Evolutionary conservation across 2,329 filamentous ascomycete species (phyloP), one percentile per base, ranked within the genome.

Genomic region (Macroventuria anomochaeta): DNA sequence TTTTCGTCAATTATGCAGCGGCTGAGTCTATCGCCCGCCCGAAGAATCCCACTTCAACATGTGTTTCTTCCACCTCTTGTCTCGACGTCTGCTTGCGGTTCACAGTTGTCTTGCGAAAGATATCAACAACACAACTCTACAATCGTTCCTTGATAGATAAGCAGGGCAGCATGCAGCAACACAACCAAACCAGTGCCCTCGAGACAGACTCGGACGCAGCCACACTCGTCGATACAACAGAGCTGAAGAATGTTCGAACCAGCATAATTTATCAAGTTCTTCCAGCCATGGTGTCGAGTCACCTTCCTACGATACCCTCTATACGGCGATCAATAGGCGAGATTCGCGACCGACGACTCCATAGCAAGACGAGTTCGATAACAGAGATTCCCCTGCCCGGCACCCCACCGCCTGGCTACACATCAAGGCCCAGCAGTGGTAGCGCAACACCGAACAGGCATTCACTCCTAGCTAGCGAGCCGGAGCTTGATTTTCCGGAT

Each of bases 181-280:
- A 36, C 34, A 33, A 26, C 7, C 33, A 46, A 13, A 10, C 32
- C 17, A 31, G 40, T 2, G 15, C 20, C 17, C 32, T 50, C 8
- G 49, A 52, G 33, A n/a, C 53, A 12, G 47, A 51, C 8, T 37
- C 55, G 13, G 59, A 61, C n/a, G 42, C 52, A n/a, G 34, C 55
- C 2, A 33, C 48, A 7, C 44, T 48, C 25, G 32, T 56, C 8
- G 39, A 63, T 15, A 54, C 63, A 13, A 46, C 53, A 28, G 51
- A 57, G 8, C 12, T 49, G 12, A 62, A 48, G 44, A 61, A 42
- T 34, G 34, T 48, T 26, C 53, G 52, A 37, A 54, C 78, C 38
- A 81, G 80, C 18, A 79, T 80, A 54, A 74, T 85, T 13, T 83
- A 82, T 67, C 76, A 79, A 5, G 77, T 85, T 52, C 78, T 86